Percentiles rank a stretch among this genome's conserved stretches.
Conservation (phyloP, 768 basidiomycete genomes). For the Mrakia gelida region DNA sequence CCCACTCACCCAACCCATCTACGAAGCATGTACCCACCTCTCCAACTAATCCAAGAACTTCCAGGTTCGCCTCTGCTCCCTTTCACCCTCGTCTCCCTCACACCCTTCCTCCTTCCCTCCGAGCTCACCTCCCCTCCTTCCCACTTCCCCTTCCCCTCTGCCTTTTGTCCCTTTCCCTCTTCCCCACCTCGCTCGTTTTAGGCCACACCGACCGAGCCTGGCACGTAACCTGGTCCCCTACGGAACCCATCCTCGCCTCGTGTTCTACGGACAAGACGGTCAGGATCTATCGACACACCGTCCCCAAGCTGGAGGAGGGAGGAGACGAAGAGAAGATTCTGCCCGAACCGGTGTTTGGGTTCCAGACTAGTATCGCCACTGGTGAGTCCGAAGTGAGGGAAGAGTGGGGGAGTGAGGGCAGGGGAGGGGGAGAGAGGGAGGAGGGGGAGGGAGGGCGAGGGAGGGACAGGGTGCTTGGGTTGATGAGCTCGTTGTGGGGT, state of each 20-base stretch:
- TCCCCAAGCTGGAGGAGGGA: background rate
- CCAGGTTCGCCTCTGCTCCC: background rate
- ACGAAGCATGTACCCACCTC: background rate
- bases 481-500: background rate
- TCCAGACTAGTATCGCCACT: slow-evolving; percentile 20
- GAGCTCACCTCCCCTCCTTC: background rate
- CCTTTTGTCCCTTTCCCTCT: background rate
- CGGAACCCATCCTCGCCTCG: slow-evolving; percentile 73
- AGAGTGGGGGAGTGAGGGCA: background rate
- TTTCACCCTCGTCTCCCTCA: background rate
- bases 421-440: background rate
- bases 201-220: slow-evolving; percentile 77
- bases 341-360: slow-evolving; percentile 9
- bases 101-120: background rate
- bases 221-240: slow-evolving; percentile 84
- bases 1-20: no score
- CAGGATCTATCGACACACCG: slow-evolving; percentile 66
- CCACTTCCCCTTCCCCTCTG: background rate
- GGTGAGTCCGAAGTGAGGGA: background rate
- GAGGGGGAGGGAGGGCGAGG: no score
- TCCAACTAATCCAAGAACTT: slow-evolving; percentile 5
- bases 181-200: background rate
- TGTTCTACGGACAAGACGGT: slow-evolving; percentile 94
- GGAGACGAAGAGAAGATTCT: background rate
- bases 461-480: background rate